Base-by-base conservation (phyloP, 805 yeast genomes). In the Myxozyma geophila region DNA sequence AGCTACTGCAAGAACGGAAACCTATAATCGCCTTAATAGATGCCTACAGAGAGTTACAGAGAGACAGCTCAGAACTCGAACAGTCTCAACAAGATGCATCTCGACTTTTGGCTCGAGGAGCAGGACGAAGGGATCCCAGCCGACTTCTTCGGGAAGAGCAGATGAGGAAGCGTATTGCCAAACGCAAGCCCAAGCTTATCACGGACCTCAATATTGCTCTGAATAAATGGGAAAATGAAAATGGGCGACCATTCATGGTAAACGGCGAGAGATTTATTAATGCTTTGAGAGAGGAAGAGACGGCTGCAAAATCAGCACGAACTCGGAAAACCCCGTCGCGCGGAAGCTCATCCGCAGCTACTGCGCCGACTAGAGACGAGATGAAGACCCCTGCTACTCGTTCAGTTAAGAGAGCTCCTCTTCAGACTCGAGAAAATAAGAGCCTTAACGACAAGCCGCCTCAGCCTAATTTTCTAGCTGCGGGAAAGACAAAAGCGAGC, bases 141-240 rank as follows among this genome's bases (percentile, higher is more conserved):
- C 87, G 92, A 28, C 77, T 93, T 63, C 79, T 89, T 62, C 83
- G 87, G 62, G 99, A 93, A 73, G 97, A 92, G 73, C 87, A 82
- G 71, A 79, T 86, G 46, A 79, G 98, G 60, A 87, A 87, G 69
- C 82, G 83, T 59, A 79, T 92, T 7, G 76, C 83, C n/a, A 85
- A 85, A 71, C 83, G 83, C 68, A 77, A 90, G 68, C 98, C 98
- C 0, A 78, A 79, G 43, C 79, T 88, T 0, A 76, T 90, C 9
- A 75, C 77, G 3, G 82, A 79, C 0, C 75, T 93, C 54, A 82
- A 81, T 64, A 48, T 66, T 0, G 82, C 82, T 55, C 70, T 90
- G 4, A 63, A 70, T 2, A 77, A 76, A 12, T 89, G 84, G 78
- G 86, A 87, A 67, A 70, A 49, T 10, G 68, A 71, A 36, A 58